phyloP scores from a whole-genome alignment of 1,284 basidiomycete genomes.

The Porogramme epimiltina region DNA sequence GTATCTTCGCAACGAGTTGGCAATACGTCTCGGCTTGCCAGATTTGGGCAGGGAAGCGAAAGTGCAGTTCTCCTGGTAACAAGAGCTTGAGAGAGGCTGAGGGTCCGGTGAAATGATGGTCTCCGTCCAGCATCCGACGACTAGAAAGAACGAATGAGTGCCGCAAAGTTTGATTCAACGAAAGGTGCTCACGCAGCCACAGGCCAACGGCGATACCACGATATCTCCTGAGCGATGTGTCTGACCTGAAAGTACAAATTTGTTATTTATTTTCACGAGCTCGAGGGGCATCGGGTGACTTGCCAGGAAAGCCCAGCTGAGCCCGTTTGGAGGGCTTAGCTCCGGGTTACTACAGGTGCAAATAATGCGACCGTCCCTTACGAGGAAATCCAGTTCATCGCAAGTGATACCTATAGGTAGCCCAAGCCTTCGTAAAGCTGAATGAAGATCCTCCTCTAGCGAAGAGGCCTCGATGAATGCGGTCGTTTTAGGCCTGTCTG shows the following conservation, averaged over 20 bases:
- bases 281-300: background rate
- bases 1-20: too few relatives aligned
- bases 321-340: background rate
- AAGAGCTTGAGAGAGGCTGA: too few relatives aligned
- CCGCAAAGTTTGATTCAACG: too few relatives aligned
- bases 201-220: too few relatives aligned
- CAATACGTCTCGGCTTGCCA: too few relatives aligned
- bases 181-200: too few relatives aligned
- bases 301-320: slow-evolving; percentile 2
- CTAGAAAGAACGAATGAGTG: too few relatives aligned
- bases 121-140: too few relatives aligned
- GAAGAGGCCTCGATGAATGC: background rate
- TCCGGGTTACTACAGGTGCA: slow-evolving; percentile 7
- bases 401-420: background rate
- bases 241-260: background rate
- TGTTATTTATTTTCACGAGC: background rate
- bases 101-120: too few relatives aligned
- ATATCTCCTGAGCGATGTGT: background rate
- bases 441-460: too few relatives aligned
- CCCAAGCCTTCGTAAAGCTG: background rate
- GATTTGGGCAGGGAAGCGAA: too few relatives aligned
- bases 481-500: background rate
- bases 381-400: background rate
- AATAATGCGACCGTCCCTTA: background rate
- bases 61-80: too few relatives aligned